Conservation (phyloP, 176 grass and related monocot species). For the Triticum monococcum region DNA sequence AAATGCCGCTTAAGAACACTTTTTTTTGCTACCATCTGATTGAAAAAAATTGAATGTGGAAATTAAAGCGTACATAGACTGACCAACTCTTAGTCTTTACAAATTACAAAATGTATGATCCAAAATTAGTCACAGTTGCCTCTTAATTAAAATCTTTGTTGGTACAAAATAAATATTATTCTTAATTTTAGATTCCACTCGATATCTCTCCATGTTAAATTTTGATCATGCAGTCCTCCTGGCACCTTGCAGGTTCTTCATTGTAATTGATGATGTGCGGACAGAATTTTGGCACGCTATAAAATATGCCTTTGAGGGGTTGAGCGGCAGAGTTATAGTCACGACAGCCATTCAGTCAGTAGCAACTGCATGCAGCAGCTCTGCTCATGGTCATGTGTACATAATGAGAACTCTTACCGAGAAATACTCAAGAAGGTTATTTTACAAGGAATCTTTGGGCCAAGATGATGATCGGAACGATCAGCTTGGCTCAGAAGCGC, state of each 20-base stretch:
- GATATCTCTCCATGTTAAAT: not conserved
- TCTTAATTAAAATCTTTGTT: no score
- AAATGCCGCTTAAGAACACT: no score
- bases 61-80: no score
- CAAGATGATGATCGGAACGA: not conserved
- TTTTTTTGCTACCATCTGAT: no score
- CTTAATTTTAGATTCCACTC: not conserved
- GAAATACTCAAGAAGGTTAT: not conserved
- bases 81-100: no score
- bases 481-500: not conserved
- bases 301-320: not conserved
- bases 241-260: not conserved
- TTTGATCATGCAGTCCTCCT: not conserved
- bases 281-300: constrained; percentile 1
- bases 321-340: not conserved
- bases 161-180: no score
- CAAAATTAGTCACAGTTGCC: no score
- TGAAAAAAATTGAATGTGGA: no score
- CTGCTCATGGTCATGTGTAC: not conserved
- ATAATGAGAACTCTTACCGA: not conserved
- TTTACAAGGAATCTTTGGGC: not conserved
- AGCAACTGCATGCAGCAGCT: not conserved
- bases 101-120: no score
- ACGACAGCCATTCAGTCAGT: not conserved
- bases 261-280: not conserved